Base-by-base conservation (phyloP, 1,284 basidiomycete species). In the Cryptococcus wingfieldii region DNA sequence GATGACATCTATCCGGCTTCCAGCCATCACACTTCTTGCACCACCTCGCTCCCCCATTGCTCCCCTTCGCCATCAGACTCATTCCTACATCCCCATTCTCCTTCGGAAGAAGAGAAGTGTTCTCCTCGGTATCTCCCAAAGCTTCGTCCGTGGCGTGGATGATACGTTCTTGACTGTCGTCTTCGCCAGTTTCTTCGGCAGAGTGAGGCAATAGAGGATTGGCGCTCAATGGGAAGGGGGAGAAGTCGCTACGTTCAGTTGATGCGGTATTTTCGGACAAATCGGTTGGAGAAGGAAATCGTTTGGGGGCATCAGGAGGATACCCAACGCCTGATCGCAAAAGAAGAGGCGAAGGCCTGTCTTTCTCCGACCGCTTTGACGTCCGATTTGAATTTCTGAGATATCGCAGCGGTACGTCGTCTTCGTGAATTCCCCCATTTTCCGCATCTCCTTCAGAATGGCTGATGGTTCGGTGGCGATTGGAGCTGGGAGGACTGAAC, bases 1-100 rank as follows among this genome's bases (percentile, higher is more conserved):
- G 90, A 71, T 93, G 90, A 8, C 88, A 80, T 53, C 90, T 79
- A 68, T 92, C 89, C 3, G 89, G 89, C 75, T 90, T 91, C 71
- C 72, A 72, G 0, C 61, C 67, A 23, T 71, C 62, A 50, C 76
- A 77, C 58, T 74, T 75, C 48, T 64, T 65, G 53, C 76, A 77
- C 70, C 71, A 77, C 37, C 74, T 59, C 16, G 61, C 63, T 14
- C 59, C 64, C 13, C 72, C 71, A 2, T 63, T 64, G 44, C 60
- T 66, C 43, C 53, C 59, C 60, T 70, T 70, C 23, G 69, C 69
- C 65, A 72, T 71, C 38, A 56, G 55, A 4, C 50, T 48, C 44
- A 27, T 42, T 25, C 18, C 42, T n/a, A 46, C 44, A 14, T 16
- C 12, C 42, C 37, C 28, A 38, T 12, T 19, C n/a, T 16, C 28